Base-by-base conservation (phyloP, 352 stramenopile species). In the Discostella stelligera region DNA sequence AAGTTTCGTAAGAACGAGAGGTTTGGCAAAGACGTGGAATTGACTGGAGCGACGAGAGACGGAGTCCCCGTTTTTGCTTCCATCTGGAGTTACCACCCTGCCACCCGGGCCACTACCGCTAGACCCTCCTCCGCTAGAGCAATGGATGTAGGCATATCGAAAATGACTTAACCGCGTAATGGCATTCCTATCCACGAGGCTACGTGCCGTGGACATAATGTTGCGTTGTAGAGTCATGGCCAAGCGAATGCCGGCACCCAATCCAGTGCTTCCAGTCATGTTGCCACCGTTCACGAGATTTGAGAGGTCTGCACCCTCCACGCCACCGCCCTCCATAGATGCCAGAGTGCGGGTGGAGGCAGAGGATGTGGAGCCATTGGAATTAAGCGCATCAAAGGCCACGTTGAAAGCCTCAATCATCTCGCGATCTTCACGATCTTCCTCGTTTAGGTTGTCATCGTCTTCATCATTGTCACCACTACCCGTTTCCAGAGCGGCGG, bases 121-220 rank as follows among this genome's bases (percentile, higher is more conserved):
- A 8, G 37, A 14, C 53, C 66, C 54, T 27, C 71, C 74, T 18
- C 59, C 52, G 32, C 78, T 80, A 0, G 80, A 83, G 56, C 78
- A 91, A 32, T 95, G 94, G 20, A 98, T 77, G 63, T 96, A 98
- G 4, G 97, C 96, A 81, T 98, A 99, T 13, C 96, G 95, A 74
- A 99, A 98, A 81, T 98, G 95, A 76, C 96, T 97, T 10, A 98
- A 94, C 7, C 95, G 90, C 16, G 96, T 94, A 14, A 99, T 96
- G 25, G 95, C 92, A 69, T 96, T 96, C 10, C 96, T 94, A 62
- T 98, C 96, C 74, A 98, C 94, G 64, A 99, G 96, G 20, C 93
- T 97, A 11, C 98, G 91, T 3, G 95, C 96, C 8, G 98, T 96
- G 7, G 94, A 82, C 25, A 98, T 93, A 68, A 98, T 96, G 11